Conservation (phyloP, 2,329 filamentous ascomycete species). For the Trichoderma endophyticum region DNA sequence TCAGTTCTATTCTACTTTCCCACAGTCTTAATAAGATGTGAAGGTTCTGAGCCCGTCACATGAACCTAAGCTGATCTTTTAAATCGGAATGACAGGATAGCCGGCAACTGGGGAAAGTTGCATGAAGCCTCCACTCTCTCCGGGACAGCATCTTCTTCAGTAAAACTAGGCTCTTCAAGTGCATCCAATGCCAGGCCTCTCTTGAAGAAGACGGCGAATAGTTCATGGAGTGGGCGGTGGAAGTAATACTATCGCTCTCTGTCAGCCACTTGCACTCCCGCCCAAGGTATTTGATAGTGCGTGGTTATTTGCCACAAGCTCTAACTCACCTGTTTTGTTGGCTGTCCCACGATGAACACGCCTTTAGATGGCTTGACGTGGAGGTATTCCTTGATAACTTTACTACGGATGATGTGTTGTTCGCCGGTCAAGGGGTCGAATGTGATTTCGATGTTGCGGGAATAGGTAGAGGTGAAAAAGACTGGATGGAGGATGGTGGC, state of each 20-base stretch:
- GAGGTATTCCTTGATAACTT: constrained; percentile 42
- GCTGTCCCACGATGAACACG: constrained; percentile 35
- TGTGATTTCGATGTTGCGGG: constrained; percentile 38
- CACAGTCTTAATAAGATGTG: background rate
- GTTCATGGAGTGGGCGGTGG: constrained; percentile 44
- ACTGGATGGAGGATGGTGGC: constrained; percentile 47
- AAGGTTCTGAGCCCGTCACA: background rate
- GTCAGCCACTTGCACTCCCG: background rate
- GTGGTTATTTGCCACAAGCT: background rate
- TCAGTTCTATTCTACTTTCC: background rate
- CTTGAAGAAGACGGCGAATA: constrained; percentile 43
- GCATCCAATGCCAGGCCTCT: constrained; percentile 42
- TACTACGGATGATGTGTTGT: constrained; percentile 34
- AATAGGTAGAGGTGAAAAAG: constrained; percentile 45
- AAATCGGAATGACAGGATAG: constrained; percentile 27
- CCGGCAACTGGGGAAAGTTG: constrained; percentile 40
- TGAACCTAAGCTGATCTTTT: background rate
- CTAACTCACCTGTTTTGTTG: constrained; percentile 32
- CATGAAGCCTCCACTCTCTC: constrained; percentile 32
- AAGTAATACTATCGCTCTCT: constrained; percentile 34
- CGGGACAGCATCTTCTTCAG: constrained; percentile 31
- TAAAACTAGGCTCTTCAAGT: constrained; percentile 47
- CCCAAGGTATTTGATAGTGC: background rate
- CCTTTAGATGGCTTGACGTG: constrained; percentile 39
- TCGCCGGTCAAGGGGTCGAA: constrained; percentile 37